Percentiles rank a stretch among this genome's conserved stretches.
These are phyloP conservation scores for Phytophthora fragariaefolia DNA, from an alignment of 352 stramenopile species.

Conservation along the genomic window DNA sequence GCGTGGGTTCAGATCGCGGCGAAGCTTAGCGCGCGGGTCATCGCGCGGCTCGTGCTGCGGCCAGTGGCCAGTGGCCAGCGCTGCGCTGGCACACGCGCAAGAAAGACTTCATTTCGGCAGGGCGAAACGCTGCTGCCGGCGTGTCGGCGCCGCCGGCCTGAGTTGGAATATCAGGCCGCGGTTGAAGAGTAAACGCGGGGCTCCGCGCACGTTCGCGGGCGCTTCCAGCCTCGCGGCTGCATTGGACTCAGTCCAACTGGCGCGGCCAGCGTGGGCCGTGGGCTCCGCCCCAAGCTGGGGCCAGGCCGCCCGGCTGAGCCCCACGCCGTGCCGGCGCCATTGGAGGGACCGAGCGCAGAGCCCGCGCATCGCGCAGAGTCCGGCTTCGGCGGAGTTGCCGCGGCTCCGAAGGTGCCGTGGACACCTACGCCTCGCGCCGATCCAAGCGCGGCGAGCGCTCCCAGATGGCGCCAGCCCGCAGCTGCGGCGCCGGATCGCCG, in stretches of 20 bases:
- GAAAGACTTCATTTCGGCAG: too few species aligned
- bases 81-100: neutral
- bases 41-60: neutral
- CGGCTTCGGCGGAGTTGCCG: neutral
- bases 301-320: neutral
- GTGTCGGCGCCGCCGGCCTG: conserved; percentile 1
- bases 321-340: conserved; percentile 12
- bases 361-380: conserved; percentile 22
- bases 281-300: neutral
- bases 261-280: too few species aligned
- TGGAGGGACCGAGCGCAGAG: conserved; percentile 27
- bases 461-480: neutral
- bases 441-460: neutral
- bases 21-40: conserved; percentile 24
- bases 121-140: neutral
- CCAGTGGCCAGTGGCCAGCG: too few species aligned
- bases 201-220: conserved; percentile 25
- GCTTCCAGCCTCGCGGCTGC: conserved; percentile 12
- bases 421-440: neutral
- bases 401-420: neutral
- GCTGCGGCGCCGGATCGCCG: neutral
- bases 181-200: conserved; percentile 29
- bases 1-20: conserved; percentile 25
- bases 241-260: too few species aligned
- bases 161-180: conserved; percentile 36